Evolutionary conservation across 768 basidiomycete species (phyloP), one percentile per base, ranked within the genome.

Genomic region (Suillus bovinus): DNA sequence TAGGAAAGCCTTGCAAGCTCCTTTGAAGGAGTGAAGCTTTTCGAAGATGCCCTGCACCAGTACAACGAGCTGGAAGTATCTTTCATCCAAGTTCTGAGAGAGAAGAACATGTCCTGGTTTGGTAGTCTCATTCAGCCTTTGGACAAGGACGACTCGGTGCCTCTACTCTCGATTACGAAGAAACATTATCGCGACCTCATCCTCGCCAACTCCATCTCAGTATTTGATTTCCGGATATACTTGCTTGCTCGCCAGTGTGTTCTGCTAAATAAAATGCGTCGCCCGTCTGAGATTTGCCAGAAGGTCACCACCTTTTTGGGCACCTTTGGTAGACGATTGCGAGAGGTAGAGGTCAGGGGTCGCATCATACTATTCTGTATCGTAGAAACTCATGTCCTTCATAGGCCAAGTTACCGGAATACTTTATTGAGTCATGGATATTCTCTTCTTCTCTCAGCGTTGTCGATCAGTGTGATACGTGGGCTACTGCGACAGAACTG

Each of bases 1-100:
- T 69, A 99, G 96, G 97, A 99, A 86, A 95, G 91, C 64, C 80
- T 99, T 36, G 95, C 97, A 6, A 84, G 81, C 61, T 96, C 96
- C 0, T 96, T 94, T 68, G 93, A 96, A 72, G 92, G 92, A 5
- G 90, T 98, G 76, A 88, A 85, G 66, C 81, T 99, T 8, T 83
- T 86, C 60, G 96, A 99, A 69, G 97, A 99, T 70, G 94, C 96
- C 0, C 76, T 96, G 9, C 76, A 86, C 24, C 90, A 92, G 64
- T 98, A 98, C 67, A 89, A 94, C 61, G 96, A 99, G 76, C 85
- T 99, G 4, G 97, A 99, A 72, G 81, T 83, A 0, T 83, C 89
- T 8, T 98, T 99, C 75, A 81, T 85, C 70, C 84, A 86, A 57
- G 85, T 88, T 49, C 76, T 88, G 60, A 84, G 82, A 71, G 93